Evolutionary conservation across 2,329 filamentous ascomycete genomes (phyloP).

Genomic region (Venturia pyrina): DNA sequence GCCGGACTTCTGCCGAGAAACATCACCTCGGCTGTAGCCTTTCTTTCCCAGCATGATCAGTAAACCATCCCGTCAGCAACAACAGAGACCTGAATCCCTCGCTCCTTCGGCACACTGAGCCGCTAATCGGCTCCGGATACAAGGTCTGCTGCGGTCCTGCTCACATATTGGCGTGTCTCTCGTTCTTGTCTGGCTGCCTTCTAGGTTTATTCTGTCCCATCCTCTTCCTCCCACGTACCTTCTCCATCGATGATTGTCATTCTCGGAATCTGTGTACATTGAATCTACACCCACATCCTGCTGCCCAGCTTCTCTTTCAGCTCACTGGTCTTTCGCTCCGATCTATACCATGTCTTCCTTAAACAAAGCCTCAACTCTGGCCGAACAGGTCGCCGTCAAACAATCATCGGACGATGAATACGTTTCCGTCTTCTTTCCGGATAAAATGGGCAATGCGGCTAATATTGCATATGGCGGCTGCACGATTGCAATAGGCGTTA

Average conservation of each 20-base stretch:
- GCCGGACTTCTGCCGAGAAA: too few species aligned
- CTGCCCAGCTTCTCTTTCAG: too few species aligned
- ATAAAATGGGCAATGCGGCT: conserved; percentile 25
- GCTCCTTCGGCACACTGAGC: too few species aligned
- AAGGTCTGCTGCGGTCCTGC: neutral
- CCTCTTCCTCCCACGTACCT: neutral
- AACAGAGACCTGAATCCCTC: neutral
- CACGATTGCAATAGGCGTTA: conserved; percentile 31
- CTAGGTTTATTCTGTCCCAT: too few species aligned
- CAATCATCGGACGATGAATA: conserved; percentile 6
- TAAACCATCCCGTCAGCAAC: neutral
- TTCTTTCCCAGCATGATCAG: neutral
- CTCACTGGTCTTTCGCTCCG: too few species aligned
- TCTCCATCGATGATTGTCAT: neutral
- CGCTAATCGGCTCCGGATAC: too few species aligned
- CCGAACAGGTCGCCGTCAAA: neutral
- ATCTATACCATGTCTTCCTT: neutral
- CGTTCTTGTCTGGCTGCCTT: neutral
- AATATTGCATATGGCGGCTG: conserved; percentile 39
- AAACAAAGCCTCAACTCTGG: neutral
- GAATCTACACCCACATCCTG: too few species aligned
- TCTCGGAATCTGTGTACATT: too few species aligned
- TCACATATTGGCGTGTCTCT: neutral
- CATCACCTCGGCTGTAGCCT: neutral
- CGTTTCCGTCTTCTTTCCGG: conserved; percentile 20